Base-by-base conservation (phyloP, 2,329 filamentous ascomycete genomes). In the Exophiala sideris region DNA sequence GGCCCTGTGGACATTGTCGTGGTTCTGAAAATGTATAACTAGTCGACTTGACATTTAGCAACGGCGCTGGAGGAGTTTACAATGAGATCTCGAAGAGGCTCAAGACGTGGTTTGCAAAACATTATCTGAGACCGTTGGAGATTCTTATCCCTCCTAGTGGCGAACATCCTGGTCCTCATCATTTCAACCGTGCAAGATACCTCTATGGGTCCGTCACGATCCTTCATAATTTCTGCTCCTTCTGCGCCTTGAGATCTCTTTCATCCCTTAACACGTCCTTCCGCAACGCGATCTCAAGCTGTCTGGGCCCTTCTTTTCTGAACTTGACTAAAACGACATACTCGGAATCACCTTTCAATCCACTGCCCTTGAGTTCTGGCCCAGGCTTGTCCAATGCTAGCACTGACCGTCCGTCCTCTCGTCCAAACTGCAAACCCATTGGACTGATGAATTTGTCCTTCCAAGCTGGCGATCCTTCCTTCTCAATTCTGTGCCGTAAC, bases 1-100 rank as follows among this genome's bases (percentile, higher is more conserved):
- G 14, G 89, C 91, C 2, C 80, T 94, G 52, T 99, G 94, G 94
- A 97, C 91, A 20, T 69, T 97, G 68, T 90, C 91, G 21, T 99
- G 94, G 91, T 90, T 97, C 68, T 97, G 75, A 78, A 46, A 24
- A 32, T 34, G 12, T 29, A 20, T 20, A 33, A 18, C 24, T 16
- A 39, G 33, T n/a, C 10, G 10, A 48, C 12, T 36, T 45, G n/a
- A 33, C 20, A 50, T 53, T 54, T 44, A 58, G 58, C 58, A 48
- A 54, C 50, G 56, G 52, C 52, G 50, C 56, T 56, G 58, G 29
- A 51, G 58, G 21, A 29, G 49, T 48, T 41, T 45, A 29, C 24
- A 29, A 29, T 29, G 24, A 29, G 24, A 10, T 10, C 14, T 16
- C 21, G 21, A 21, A 41, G 9, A 21, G 5, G 11, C 39, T 4